phyloP scores from a whole-genome alignment of 306 rosid species.

The Vigna radiata region DNA sequence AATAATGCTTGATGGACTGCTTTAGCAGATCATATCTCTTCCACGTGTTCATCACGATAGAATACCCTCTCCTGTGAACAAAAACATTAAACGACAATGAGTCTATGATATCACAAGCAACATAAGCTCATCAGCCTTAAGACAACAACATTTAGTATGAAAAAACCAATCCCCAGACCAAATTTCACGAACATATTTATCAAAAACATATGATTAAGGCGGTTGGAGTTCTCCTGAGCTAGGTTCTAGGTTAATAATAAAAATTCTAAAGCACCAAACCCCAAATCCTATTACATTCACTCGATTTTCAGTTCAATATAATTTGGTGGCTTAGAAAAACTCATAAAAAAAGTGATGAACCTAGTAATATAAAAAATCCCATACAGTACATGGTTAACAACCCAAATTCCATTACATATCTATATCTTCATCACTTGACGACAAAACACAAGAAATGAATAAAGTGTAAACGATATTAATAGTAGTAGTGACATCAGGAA shows the following conservation, averaged over 20 bases:
- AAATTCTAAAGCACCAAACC: slow-evolving; percentile 34
- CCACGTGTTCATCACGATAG: slow-evolving; percentile 97
- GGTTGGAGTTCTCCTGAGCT: neutral
- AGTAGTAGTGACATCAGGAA: slow-evolving; percentile 29
- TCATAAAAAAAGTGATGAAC: slow-evolving; percentile 2
- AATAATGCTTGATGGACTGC: slow-evolving; percentile 87
- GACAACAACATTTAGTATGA: slow-evolving; percentile 18
- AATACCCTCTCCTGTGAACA: slow-evolving; percentile 77
- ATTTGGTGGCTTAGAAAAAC: slow-evolving; percentile 6
- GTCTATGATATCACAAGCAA: slow-evolving; percentile 14
- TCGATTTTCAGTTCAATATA: neutral
- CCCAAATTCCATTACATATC: neutral
- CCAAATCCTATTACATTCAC: slow-evolving; percentile 4
- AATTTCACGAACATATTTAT: neutral
- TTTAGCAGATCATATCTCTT: slow-evolving; percentile 93
- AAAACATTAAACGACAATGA: slow-evolving; percentile 25
- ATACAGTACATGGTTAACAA: slow-evolving; percentile 9
- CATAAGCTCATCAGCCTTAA: slow-evolving; percentile 1
- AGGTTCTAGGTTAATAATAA: slow-evolving; percentile 3
- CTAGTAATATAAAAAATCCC: slow-evolving; percentile 10
- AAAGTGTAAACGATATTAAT: neutral
- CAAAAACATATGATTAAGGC: neutral
- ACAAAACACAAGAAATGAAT: neutral
- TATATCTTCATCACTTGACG: neutral
- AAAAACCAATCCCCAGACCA: slow-evolving; percentile 13